These are phyloP conservation scores for Tylopilus sp. DNA, from an alignment of 768 basidiomycete species.

Conservation along the genomic window DNA sequence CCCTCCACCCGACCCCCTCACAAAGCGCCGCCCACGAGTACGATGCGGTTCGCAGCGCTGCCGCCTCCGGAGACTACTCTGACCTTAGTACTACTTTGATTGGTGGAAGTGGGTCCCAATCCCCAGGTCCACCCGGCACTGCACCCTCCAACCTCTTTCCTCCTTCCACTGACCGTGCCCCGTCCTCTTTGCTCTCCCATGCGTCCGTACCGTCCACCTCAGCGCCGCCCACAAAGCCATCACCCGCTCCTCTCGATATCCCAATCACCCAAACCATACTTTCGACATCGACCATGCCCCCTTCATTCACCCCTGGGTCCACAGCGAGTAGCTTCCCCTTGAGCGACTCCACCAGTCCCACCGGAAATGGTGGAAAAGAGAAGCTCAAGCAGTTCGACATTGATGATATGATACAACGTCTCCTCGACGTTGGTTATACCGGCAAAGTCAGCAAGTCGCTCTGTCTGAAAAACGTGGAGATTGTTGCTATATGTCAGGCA, in stretches of 20 bases:
- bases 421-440: conserved; percentile 95
- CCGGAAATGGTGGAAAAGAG: conserved; percentile 47
- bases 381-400: conserved; percentile 79
- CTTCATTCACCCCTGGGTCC: conserved; percentile 51
- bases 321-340: conserved; percentile 37
- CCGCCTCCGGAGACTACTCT: conserved; percentile 32
- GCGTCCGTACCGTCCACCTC: conserved; percentile 9
- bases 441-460: conserved; percentile 97
- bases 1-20: conserved; percentile 37
- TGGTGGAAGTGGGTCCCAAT: conserved; percentile 40
- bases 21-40: conserved; percentile 39
- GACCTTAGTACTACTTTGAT: conserved; percentile 33
- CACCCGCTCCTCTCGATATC: conserved; percentile 66
- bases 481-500: conserved; percentile 89
- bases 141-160: conserved; percentile 38
- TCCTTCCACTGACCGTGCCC: conserved; percentile 37
- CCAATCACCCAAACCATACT: conserved; percentile 84
- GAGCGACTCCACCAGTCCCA: conserved; percentile 33
- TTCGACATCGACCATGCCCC: conserved; percentile 55
- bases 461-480: conserved; percentile 95
- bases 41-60: conserved; percentile 31
- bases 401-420: conserved; percentile 96
- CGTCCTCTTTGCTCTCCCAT: conserved; percentile 37
- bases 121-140: conserved; percentile 26
- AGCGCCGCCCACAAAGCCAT: conserved; percentile 35